Evolutionary conservation across 1,139 yeast genomes (phyloP).

Genomic region (Pichiaceae sp.): DNA sequence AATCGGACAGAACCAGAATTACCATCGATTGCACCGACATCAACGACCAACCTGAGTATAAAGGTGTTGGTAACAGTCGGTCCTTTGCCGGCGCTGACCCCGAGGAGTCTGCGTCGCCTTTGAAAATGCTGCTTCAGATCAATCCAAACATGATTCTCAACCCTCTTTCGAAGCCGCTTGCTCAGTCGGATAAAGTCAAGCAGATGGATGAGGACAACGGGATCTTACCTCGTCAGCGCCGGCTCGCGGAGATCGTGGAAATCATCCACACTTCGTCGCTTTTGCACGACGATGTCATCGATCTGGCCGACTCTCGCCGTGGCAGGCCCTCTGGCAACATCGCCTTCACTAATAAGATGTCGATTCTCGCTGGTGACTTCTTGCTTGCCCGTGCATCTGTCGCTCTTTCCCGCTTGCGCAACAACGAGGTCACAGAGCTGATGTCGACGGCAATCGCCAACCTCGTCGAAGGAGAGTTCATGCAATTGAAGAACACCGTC

Average conservation of each 20-base stretch:
- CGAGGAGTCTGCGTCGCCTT: constrained; percentile 64
- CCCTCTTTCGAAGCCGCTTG: constrained; percentile 79
- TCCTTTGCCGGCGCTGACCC: constrained; percentile 49
- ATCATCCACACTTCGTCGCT: constrained; percentile 98
- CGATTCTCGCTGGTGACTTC: constrained; percentile 94
- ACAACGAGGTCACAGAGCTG: constrained; percentile 95
- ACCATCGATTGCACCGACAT: constrained; percentile 55
- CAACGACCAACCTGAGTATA: constrained; percentile 50
- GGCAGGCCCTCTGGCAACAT: constrained; percentile 88
- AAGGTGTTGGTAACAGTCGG: constrained; percentile 40
- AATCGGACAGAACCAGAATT: constrained; percentile 57
- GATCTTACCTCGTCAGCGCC: constrained; percentile 85
- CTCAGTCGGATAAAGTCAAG: constrained; percentile 41
- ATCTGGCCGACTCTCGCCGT: constrained; percentile 81
- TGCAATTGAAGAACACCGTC: constrained; percentile 94
- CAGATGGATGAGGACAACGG: constrained; percentile 53
- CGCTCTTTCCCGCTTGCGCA: constrained; percentile 83
- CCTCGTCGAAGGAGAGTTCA: constrained; percentile 94
- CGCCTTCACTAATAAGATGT: constrained; percentile 96
- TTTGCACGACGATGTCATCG: constrained; percentile 95
- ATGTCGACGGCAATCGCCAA: constrained; percentile 95
- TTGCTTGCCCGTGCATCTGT: constrained; percentile 93
- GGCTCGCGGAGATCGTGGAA: constrained; percentile 94
- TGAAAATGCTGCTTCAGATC: constrained; percentile 78
- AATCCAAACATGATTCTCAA: constrained; percentile 74